phyloP scores from a whole-genome alignment of 176 grass and related monocot genomes.

The Zizania latifolia region DNA sequence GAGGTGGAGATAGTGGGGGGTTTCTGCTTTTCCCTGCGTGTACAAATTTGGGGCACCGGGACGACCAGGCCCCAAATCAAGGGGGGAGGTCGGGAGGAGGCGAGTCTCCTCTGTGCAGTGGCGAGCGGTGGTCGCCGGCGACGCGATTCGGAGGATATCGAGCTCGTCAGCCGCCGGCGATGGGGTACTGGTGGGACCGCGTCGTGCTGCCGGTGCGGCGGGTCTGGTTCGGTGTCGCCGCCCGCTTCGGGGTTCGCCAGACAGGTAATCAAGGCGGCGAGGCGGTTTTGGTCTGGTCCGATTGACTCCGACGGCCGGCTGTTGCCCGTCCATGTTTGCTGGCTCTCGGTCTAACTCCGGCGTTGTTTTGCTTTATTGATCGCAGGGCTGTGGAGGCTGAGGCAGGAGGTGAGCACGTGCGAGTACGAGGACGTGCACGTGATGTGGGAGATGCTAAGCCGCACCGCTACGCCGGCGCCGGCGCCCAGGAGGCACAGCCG shows the following conservation, averaged over 20 bases:
- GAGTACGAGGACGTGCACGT: constrained; percentile 98
- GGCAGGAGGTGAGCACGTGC: constrained; percentile 98
- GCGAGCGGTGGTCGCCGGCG: neutral
- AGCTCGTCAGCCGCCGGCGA: neutral
- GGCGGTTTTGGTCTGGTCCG: neutral
- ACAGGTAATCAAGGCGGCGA: constrained; percentile 44
- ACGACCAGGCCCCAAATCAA: neutral
- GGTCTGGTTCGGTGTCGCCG: constrained; percentile 73
- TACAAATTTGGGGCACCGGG: constrained; percentile 13
- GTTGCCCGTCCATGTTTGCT: neutral
- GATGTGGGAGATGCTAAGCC: constrained; percentile 99
- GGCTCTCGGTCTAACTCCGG: neutral
- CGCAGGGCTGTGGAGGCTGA: constrained; percentile 72
- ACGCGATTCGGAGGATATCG: neutral
- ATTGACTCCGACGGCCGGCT: too few relatives aligned
- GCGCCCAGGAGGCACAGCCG: constrained; percentile 19
- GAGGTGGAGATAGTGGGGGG: neutral
- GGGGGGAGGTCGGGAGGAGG: neutral
- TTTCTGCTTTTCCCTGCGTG: neutral
- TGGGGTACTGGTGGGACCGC: constrained; percentile 67
- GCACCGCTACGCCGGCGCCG: constrained; percentile 17
- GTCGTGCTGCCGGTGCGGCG: constrained; percentile 66
- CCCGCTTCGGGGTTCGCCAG: constrained; percentile 75
- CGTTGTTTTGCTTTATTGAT: neutral
- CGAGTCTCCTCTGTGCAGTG: neutral